These are phyloP conservation scores for Populus tomentosa DNA, from an alignment of 441 rosid species.

Conservation along the genomic window DNA sequence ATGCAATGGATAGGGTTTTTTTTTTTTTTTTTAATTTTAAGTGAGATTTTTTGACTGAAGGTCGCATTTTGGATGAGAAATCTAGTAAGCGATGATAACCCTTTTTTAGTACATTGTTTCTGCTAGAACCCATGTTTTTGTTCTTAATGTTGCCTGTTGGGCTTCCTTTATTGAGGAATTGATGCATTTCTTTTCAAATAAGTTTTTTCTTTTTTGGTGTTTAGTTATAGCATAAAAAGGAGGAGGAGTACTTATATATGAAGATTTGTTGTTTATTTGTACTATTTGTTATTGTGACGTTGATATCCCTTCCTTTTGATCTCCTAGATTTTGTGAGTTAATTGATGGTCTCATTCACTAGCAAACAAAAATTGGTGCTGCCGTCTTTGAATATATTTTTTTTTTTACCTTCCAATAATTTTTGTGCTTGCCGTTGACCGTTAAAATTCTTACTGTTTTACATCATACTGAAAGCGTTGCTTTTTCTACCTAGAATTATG, in stretches of 20 bases:
- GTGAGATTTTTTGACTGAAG: background rate
- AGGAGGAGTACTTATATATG: background rate
- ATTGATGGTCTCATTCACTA: background rate
- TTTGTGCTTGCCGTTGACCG: background rate
- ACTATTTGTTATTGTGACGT: background rate
- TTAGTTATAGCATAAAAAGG: background rate
- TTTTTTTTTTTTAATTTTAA: background rate
- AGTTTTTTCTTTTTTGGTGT: background rate
- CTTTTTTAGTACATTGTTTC: background rate
- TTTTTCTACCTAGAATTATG: background rate
- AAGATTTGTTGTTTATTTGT: background rate
- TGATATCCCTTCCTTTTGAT: background rate
- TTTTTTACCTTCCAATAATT: background rate
- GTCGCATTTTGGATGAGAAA: background rate
- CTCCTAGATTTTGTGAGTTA: background rate
- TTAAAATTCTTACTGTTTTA: background rate
- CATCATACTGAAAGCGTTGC: background rate
- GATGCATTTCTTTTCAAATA: background rate
- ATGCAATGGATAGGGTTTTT: background rate
- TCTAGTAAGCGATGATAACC: background rate
- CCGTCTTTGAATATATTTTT: background rate
- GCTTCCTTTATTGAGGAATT: background rate
- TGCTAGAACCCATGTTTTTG: background rate
- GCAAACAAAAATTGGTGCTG: background rate
- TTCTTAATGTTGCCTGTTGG: background rate